Conservation (phyloP, 345 rosid species). For the Anastatica hierochuntica region DNA sequence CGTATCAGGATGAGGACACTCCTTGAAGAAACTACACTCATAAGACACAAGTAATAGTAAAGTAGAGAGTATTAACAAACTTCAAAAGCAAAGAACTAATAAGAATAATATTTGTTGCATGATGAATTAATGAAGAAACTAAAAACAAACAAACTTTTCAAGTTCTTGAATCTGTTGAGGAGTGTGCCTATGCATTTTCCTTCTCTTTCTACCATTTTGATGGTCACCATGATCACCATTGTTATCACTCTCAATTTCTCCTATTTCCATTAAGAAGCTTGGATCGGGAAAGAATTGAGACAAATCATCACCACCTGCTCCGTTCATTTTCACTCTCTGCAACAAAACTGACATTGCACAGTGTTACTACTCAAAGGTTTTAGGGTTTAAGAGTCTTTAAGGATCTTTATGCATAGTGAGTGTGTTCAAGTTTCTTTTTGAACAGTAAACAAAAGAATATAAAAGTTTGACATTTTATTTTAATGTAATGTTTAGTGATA, state of each 20-base stretch:
- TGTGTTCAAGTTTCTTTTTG: not conserved
- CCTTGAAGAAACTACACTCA: slow-evolving; percentile 34
- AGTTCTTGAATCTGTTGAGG: slow-evolving; percentile 54
- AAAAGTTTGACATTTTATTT: too few species aligned
- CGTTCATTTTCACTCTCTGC: slow-evolving; percentile 38
- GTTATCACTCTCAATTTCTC: slow-evolving; percentile 21
- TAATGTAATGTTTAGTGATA: too few species aligned
- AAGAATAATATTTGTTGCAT: slow-evolving; percentile 1
- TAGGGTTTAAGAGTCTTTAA: too few species aligned
- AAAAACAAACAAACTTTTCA: slow-evolving; percentile 34
- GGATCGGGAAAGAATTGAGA: slow-evolving; percentile 25
- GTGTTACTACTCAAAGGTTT: not conserved
- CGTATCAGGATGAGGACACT: slow-evolving; percentile 42
- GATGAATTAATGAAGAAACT: not conserved
- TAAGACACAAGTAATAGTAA: not conserved
- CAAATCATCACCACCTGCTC: slow-evolving; percentile 25
- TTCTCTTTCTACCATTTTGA: slow-evolving; percentile 28
- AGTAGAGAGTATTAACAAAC: not conserved
- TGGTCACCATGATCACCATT: slow-evolving; percentile 38
- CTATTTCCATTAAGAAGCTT: slow-evolving; percentile 16
- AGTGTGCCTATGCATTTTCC: slow-evolving; percentile 44
- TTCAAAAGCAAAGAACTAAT: not conserved
- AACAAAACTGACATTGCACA: slow-evolving; percentile 1
- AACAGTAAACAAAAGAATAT: too few species aligned
- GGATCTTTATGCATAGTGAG: not conserved